These are phyloP conservation scores for Deinandra increscens DNA, from an alignment of 129 eudicot species.

Conservation along the genomic window DNA sequence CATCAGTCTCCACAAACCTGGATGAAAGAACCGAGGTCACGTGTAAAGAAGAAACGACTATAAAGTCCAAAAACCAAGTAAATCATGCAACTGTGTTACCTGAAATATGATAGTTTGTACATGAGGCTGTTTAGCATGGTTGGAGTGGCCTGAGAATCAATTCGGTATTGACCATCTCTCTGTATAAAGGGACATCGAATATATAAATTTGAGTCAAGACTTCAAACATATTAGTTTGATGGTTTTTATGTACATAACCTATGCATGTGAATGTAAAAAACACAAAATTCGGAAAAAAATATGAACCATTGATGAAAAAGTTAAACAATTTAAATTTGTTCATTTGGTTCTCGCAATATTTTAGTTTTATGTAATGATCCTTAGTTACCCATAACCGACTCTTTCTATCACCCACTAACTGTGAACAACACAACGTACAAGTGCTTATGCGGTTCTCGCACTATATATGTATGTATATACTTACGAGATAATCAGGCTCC, in stretches of 20 bases:
- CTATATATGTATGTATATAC: constrained; percentile 6
- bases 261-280: too few species aligned
- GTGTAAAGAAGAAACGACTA: background rate
- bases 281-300: too few species aligned
- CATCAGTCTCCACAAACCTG: constrained; percentile 97
- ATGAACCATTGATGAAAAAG: too few species aligned
- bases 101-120: constrained; percentile 94
- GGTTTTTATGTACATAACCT: too few species aligned
- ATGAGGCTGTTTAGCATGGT: constrained; percentile 95
- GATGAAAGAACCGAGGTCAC: constrained; percentile 8
- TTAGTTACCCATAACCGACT: background rate
- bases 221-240: background rate
- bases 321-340: too few species aligned
- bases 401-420: background rate
- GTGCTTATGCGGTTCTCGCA: background rate
- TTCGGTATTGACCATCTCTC: constrained; percentile 99
- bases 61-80: background rate
- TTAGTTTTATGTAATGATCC: too few species aligned
- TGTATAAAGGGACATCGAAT: constrained; percentile 27
- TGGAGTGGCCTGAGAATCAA: constrained; percentile 92
- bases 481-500: constrained; percentile 97
- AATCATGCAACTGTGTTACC: constrained; percentile 38
- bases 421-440: background rate
- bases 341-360: too few species aligned
- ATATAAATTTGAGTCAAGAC: background rate